Conservation (phyloP, 176 grass and related monocot genomes). For the Panicum miliaceum region DNA sequence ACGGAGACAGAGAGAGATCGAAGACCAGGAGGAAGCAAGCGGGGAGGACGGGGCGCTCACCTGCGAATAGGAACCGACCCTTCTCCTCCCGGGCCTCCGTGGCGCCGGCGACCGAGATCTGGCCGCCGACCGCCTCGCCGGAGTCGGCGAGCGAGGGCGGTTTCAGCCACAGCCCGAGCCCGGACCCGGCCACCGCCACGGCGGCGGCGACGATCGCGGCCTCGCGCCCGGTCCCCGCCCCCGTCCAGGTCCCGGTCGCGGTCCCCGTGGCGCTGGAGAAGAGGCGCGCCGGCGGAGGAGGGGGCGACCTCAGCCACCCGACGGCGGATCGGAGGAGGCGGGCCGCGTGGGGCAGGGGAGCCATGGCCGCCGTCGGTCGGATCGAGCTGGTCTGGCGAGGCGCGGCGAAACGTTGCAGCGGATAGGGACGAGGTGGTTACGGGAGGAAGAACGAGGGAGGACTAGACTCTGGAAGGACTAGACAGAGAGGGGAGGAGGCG, state of each 20-base stretch:
- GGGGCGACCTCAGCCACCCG: slow-evolving; percentile 23
- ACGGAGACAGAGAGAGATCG: neutral
- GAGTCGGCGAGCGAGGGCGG: slow-evolving; percentile 56
- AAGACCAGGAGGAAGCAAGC: neutral
- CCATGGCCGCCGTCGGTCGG: slow-evolving; percentile 27
- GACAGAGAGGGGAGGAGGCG: slow-evolving; percentile 40
- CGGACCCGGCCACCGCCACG: slow-evolving; percentile 58
- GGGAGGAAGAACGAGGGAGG: neutral
- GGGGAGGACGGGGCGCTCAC: slow-evolving; percentile 36
- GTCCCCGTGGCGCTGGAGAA: slow-evolving; percentile 38
- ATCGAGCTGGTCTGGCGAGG: neutral
- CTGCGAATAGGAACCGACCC: slow-evolving; percentile 64
- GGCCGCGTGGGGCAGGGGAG: slow-evolving; percentile 41
- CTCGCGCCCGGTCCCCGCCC: slow-evolving; percentile 14
- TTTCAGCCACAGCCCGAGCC: slow-evolving; percentile 60
- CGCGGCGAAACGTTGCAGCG: slow-evolving; percentile 9
- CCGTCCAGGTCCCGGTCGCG: neutral
- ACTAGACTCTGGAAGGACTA: neutral
- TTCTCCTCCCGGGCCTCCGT: slow-evolving; percentile 22
- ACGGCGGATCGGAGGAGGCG: slow-evolving; percentile 49
- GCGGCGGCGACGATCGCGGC: slow-evolving; percentile 40
- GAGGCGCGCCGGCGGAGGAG: neutral
- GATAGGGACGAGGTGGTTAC: slow-evolving; percentile 28
- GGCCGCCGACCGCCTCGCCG: slow-evolving; percentile 24
- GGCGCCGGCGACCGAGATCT: slow-evolving; percentile 49